A percentile compares a stretch with the other conserved stretches of the same genome.
Evolutionary conservation across 176 grass and related monocot species (phyloP).

Genomic region (Zizania latifolia): DNA sequence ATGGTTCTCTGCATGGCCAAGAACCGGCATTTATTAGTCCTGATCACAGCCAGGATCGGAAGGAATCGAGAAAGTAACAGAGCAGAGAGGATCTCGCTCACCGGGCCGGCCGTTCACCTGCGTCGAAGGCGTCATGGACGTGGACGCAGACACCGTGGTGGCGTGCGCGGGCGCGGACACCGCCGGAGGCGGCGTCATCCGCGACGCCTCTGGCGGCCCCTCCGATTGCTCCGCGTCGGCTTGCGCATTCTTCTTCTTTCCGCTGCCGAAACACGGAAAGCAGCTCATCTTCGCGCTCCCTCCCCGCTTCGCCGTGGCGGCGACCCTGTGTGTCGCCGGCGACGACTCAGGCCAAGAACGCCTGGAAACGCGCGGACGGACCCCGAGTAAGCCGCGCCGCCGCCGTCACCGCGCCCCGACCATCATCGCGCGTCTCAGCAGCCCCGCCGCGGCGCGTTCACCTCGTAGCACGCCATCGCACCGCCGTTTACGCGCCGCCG

Average conservation of each 20-base stretch:
- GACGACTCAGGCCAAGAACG: slow-evolving; percentile 9
- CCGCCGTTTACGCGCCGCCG: not conserved
- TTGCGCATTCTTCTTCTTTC: slow-evolving; percentile 10
- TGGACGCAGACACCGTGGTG: not conserved
- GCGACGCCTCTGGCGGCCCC: not conserved
- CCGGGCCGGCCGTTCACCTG: not conserved
- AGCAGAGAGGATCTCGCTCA: not conserved
- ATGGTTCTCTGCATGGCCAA: slow-evolving; percentile 14
- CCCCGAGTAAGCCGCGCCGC: slow-evolving; percentile 10
- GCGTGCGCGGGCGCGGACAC: not conserved
- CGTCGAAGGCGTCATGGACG: not conserved
- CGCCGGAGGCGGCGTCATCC: slow-evolving; percentile 28
- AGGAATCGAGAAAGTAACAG: not conserved
- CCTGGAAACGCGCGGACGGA: not conserved
- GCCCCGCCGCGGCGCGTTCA: slow-evolving; percentile 16
- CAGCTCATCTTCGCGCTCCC: slow-evolving; percentile 50
- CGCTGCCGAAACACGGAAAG: slow-evolving; percentile 57
- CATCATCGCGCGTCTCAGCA: slow-evolving; percentile 6
- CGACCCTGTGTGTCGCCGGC: not conserved
- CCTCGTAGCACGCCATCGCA: slow-evolving; percentile 23
- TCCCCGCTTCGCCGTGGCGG: slow-evolving; percentile 10
- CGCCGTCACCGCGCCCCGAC: slow-evolving; percentile 22
- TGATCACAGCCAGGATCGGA: too few species aligned
- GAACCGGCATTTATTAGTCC: too few species aligned
- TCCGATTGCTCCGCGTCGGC: not conserved